A percentile compares a stretch with the other conserved stretches of the same genome.
Evolutionary conservation across 2,329 filamentous ascomycete genomes (phyloP).

Genomic region (Pseudopyricularia javanii): DNA sequence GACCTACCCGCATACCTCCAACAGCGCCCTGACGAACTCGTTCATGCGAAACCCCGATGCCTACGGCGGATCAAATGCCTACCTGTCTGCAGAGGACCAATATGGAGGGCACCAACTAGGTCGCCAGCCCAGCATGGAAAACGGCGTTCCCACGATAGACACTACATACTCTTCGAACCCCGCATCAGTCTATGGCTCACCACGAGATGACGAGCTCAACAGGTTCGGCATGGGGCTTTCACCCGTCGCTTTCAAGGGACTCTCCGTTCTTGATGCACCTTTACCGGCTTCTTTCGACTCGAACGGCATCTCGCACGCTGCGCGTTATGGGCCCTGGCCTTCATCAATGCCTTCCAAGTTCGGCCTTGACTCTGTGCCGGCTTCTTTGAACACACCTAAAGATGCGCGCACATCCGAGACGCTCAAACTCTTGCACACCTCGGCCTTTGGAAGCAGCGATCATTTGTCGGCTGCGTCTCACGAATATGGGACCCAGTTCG

Average conservation of each 20-base stretch:
- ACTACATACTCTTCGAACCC: conserved; percentile 43
- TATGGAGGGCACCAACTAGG: conserved; percentile 27
- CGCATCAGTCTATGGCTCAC: conserved; percentile 65
- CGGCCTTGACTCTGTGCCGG: conserved; percentile 72
- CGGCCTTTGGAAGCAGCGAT: conserved; percentile 53
- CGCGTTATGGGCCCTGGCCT: conserved; percentile 79
- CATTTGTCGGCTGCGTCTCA: conserved; percentile 33
- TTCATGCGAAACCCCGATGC: conserved; percentile 49
- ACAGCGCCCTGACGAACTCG: conserved; percentile 60
- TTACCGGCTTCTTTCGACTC: conserved; percentile 93
- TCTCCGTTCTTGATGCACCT: conserved; percentile 90
- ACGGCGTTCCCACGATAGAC: conserved; percentile 44
- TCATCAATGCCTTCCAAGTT: conserved; percentile 90
- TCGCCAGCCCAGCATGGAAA: conserved; percentile 40
- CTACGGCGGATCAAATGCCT: conserved; percentile 30
- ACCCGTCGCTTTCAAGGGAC: conserved; percentile 53
- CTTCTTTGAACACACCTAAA: conserved; percentile 53
- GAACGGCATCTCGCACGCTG: conserved; percentile 85
- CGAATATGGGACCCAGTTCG: conserved; percentile 10
- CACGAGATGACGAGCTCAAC: conserved; percentile 47
- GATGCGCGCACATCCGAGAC: conserved; percentile 50
- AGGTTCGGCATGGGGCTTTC: conserved; percentile 65
- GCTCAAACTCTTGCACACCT: conserved; percentile 52
- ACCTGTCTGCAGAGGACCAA: conserved; percentile 21
- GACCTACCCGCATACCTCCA: conserved; percentile 46